Evolutionary conservation across 2,329 filamentous ascomycete species (phyloP).

Genomic region (Chrysoporthe deuterocubensis): DNA sequence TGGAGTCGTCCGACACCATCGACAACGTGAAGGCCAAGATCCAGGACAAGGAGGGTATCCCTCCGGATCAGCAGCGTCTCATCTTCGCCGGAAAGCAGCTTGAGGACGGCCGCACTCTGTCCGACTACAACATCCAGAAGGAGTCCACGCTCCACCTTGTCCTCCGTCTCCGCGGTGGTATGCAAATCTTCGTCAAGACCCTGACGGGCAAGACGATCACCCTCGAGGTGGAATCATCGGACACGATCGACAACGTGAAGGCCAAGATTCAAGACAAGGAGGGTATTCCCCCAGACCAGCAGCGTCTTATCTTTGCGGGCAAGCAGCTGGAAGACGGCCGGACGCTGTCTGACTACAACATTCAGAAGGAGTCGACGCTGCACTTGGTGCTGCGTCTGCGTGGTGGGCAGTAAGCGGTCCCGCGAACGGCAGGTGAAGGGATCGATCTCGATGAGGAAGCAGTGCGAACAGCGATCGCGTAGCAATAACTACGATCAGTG

Average conservation of each 20-base stretch:
- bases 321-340: conserved; percentile 77
- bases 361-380: conserved; percentile 77
- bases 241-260: conserved; percentile 75
- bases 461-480: too few species aligned
- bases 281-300: conserved; percentile 72
- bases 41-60: conserved; percentile 90
- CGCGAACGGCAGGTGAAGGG: neutral
- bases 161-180: conserved; percentile 80
- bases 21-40: conserved; percentile 97
- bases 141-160: conserved; percentile 82
- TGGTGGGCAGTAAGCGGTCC: conserved; percentile 58
- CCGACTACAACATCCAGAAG: conserved; percentile 97
- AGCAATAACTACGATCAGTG: conserved; percentile 6
- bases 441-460: neutral
- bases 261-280: conserved; percentile 75
- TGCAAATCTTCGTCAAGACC: conserved; percentile 76
- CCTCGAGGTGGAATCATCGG: conserved; percentile 68
- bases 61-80: conserved; percentile 90
- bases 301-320: conserved; percentile 71
- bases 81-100: conserved; percentile 95
- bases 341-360: conserved; percentile 87
- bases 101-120: conserved; percentile 87
- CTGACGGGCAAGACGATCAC: conserved; percentile 73
- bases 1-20: conserved; percentile 87
- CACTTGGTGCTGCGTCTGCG: conserved; percentile 73